Base-by-base conservation (phyloP, 805 yeast genomes). In the Saccharomycopsis babjevae region DNA sequence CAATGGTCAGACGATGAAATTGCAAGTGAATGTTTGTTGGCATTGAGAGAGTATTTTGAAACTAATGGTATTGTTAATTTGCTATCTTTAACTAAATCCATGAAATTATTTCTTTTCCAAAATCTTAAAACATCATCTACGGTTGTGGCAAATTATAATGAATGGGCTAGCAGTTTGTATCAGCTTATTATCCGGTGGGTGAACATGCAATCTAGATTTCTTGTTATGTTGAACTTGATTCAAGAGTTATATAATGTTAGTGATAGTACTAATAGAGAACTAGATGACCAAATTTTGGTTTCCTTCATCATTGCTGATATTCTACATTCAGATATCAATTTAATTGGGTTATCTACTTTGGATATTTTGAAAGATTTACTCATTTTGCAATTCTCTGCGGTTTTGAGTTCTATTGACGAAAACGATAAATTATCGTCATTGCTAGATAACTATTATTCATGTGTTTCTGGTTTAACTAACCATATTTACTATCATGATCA, bases 401-500 rank as follows among this genome's bases (percentile, higher is more conserved):
- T 46, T 46, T 15, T 46, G 5, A 22, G 34, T 46, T 69, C 11
- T 61, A 66, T 16, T 62, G 40, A 36, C 22, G 15, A 50, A 5
- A 46, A 20, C 8, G 34, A 40, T 42, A 40, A 39, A 20, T 18
- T 15, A 25, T 5, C n/a, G 2, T 28, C 28, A 28, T 39, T 59
- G 7, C 8, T 46, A n/a, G 20, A 25, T 13, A 56, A 7, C 18
- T 71, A 11, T 67, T 69, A 83, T 1, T 74, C 74, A 25, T 82
- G 91, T 30, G 81, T 92, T 59, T 82, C 85, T 61, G 84, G 86
- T 62, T 76, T 93, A 59, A 84, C 91, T 1, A 79, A 83, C 1
- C 96, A 91, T 70, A 80, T 85, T 13, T 91, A 91, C 68, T 93
- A 93, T 70, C 85, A 85, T 62, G 96, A 90, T 66, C 99, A 94